Base-by-base conservation (phyloP, 495 filamentous ascomycete species). In the Aspergillus indologenus region DNA sequence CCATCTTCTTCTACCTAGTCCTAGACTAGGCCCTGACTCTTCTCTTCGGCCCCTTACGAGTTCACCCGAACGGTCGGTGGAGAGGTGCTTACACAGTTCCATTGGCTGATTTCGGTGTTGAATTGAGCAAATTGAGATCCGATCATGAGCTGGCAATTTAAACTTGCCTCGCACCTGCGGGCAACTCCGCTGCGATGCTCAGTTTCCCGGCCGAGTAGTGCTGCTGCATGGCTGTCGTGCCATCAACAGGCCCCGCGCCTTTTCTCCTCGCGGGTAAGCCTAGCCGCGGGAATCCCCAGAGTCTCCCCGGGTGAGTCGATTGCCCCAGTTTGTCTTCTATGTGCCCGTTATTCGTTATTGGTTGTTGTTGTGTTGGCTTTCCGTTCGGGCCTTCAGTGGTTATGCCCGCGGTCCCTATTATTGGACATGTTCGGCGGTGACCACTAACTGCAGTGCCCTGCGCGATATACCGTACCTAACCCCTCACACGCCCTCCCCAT, bases 91-190 rank as follows among this genome's bases (percentile, higher is more conserved):
- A 7, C 12, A 59, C 29, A 44, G 61, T 43, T 44, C 65, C 34
- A 64, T 60, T 61, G 58, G 61, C 47, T 29, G 55, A 15, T 24
- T 51, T 40, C 44, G 21, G 24, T 29, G 51, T 17, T n/a, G 31
- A 26, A 49, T 8, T 17, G 21, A n/a, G 22, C 59, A 14, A 58
- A 50, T 53, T 45, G 50, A 44, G 34, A 24, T 5, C 18, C 11
- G 40, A 61, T 47, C 44, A 77, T 76, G 73, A 67, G 68, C 68
- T 71, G 69, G 69, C 71, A 70, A 67, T 62, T 66, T 61, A 71
- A 65, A 60, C 63, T 77, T 59, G 68, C 69, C 48, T 64, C 69
- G 47, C 68, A 61, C 49, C 43, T 69, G 64, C 71, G 72, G 72
- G 68, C 70, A 51, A 58, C 67, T 65, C 71, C 73, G 73, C 60